Evolutionary conservation across 306 rosid species (phyloP).

Genomic region (Trifolium fragiferum): DNA sequence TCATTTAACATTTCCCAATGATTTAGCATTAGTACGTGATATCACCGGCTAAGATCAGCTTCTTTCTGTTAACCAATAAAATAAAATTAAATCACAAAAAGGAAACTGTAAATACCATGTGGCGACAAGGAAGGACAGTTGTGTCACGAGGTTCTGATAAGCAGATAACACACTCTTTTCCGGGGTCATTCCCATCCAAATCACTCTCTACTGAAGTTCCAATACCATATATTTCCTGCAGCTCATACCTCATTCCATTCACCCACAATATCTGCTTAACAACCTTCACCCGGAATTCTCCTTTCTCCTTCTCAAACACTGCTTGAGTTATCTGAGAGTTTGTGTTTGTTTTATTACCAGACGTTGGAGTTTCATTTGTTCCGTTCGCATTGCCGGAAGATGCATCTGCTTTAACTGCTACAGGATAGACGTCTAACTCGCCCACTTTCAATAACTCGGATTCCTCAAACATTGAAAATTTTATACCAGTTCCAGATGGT

Average conservation of each 20-base stretch:
- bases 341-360: constrained; percentile 40
- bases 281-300: constrained; percentile 79
- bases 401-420: constrained; percentile 90
- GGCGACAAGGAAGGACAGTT: constrained; percentile 96
- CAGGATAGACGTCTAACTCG: constrained; percentile 69
- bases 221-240: constrained; percentile 96
- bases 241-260: constrained; percentile 80
- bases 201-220: constrained; percentile 89
- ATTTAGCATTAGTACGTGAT: background rate
- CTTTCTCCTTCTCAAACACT: constrained; percentile 86
- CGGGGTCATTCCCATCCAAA: constrained; percentile 81
- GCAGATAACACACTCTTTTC: constrained; percentile 98
- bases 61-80: constrained; percentile 21
- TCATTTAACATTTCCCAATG: constrained; percentile 13
- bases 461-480: constrained; percentile 70
- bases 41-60: constrained; percentile 18
- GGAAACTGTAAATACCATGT: constrained; percentile 75
- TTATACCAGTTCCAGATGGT: constrained; percentile 77
- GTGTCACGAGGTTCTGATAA: constrained; percentile 96
- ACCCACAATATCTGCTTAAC: constrained; percentile 94
- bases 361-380: constrained; percentile 55
- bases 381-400: constrained; percentile 52
- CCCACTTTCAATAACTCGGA: constrained; percentile 67
- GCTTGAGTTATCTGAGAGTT: constrained; percentile 94
- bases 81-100: constrained; percentile 24